Percentiles rank a stretch among this genome's conserved stretches.
phyloP scores from a whole-genome alignment of 805 yeast genomes.

The Metschnikowia reukaufii region DNA sequence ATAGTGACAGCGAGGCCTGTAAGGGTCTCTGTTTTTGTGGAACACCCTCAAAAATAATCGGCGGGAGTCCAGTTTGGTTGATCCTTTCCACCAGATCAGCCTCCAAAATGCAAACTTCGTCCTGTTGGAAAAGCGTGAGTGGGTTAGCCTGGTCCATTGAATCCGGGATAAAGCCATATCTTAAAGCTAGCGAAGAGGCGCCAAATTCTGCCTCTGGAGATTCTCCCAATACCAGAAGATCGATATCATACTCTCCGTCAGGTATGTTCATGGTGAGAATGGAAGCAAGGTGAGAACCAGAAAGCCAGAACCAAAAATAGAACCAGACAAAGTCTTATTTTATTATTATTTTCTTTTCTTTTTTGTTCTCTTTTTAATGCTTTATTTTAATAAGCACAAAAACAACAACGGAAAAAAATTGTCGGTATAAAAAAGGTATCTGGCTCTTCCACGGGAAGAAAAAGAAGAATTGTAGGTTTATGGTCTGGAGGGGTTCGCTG shows the following conservation, averaged over 20 bases:
- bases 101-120: constrained; percentile 33
- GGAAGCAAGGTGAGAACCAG: background rate
- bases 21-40: constrained; percentile 28
- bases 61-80: constrained; percentile 14
- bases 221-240: constrained; percentile 27
- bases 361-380: too few species aligned
- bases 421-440: too few species aligned
- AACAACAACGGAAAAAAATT: too few species aligned
- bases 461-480: background rate
- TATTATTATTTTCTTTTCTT: background rate
- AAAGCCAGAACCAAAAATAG: background rate
- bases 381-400: too few species aligned
- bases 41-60: constrained; percentile 40
- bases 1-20: constrained; percentile 11
- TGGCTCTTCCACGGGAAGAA: too few species aligned
- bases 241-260: constrained; percentile 47
- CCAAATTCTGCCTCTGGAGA: background rate
- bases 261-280: constrained; percentile 27
- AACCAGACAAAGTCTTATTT: background rate
- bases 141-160: constrained; percentile 39
- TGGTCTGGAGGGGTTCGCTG: background rate
- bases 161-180: constrained; percentile 44
- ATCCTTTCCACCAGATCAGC: constrained; percentile 27
- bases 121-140: constrained; percentile 34
- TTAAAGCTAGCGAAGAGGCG: constrained; percentile 21